phyloP scores from a whole-genome alignment of 2,329 filamentous ascomycete genomes.

The Sarocladium brachiariae region DNA sequence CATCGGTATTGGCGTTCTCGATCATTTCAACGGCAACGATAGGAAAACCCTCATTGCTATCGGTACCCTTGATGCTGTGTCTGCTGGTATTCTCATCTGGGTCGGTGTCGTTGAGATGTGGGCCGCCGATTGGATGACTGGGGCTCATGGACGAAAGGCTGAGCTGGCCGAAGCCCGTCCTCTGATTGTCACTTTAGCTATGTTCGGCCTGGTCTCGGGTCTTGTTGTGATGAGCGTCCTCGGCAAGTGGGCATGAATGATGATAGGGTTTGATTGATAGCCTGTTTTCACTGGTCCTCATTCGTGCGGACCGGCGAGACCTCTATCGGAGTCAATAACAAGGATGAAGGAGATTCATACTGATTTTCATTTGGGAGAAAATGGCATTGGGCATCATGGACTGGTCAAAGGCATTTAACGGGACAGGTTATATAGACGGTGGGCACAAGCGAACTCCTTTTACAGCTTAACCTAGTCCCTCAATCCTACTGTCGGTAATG shows the following conservation, averaged over 20 bases:
- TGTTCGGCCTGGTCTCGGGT: slow-evolving; percentile 50
- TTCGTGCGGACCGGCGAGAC: too few species aligned
- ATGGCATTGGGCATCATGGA: not conserved
- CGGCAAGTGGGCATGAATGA: slow-evolving; percentile 64
- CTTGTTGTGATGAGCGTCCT: slow-evolving; percentile 65
- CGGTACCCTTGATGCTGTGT: slow-evolving; percentile 66
- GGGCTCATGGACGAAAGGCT: slow-evolving; percentile 28
- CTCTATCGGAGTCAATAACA: not conserved
- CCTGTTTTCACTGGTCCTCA: too few species aligned
- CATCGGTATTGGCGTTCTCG: slow-evolving; percentile 66
- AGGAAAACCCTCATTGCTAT: slow-evolving; percentile 61
- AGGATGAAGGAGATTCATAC: too few species aligned
- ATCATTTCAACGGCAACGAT: slow-evolving; percentile 68
- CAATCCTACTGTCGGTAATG: too few species aligned
- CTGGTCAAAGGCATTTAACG: not conserved
- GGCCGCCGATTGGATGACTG: slow-evolving; percentile 64
- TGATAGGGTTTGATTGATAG: not conserved
- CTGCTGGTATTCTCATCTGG: slow-evolving; percentile 72
- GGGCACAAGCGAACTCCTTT: not conserved
- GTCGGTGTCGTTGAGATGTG: slow-evolving; percentile 76
- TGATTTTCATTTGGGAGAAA: not conserved
- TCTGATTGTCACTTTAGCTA: slow-evolving; percentile 40
- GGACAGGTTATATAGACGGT: slow-evolving; percentile 3
- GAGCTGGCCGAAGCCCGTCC: slow-evolving; percentile 48
- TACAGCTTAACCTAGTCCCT: too few species aligned